Percentiles rank a stretch among this genome's conserved stretches.
phyloP scores from a whole-genome alignment of 176 grass and related monocot species.

The Oryza australiensis region DNA sequence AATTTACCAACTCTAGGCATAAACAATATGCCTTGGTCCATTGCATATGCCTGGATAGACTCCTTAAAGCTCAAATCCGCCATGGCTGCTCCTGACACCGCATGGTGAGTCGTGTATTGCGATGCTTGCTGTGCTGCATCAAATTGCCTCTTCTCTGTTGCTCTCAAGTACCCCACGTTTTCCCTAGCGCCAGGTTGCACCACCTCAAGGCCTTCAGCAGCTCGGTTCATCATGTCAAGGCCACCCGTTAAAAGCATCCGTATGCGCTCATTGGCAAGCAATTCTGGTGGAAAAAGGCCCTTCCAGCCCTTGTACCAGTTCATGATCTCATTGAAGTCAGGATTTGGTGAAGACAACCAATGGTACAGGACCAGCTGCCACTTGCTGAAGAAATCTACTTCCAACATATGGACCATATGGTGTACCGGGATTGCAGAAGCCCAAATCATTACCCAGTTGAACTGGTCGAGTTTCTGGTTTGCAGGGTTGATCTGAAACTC shows the following conservation, averaged over 20 bases:
- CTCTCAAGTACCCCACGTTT: conserved; percentile 68
- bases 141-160: conserved; percentile 71
- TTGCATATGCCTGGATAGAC: conserved; percentile 78
- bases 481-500: conserved; percentile 81
- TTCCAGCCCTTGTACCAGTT: conserved; percentile 93
- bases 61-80: conserved; percentile 89
- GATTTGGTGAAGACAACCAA: conserved; percentile 75
- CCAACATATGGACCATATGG: conserved; percentile 88
- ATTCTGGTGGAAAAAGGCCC: conserved; percentile 67
- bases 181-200: conserved; percentile 67
- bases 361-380: conserved; percentile 87
- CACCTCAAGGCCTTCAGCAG: conserved; percentile 73
- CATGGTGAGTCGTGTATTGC: conserved; percentile 33
- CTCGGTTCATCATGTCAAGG: conserved; percentile 93
- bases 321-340: conserved; percentile 81
- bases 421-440: conserved; percentile 68
- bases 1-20: conserved; percentile 86
- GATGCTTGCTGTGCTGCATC: conserved; percentile 69
- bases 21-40: conserved; percentile 76
- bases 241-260: conserved; percentile 59
- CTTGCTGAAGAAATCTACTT: conserved; percentile 87
- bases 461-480: conserved; percentile 76
- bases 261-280: conserved; percentile 79
- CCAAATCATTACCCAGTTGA: conserved; percentile 90
- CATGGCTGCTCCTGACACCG: conserved; percentile 37